Percentiles rank a stretch among this genome's conserved stretches.
These are phyloP conservation scores for Bothriochloa decipiens DNA, from an alignment of 176 grass and related monocot species.

Conservation along the genomic window DNA sequence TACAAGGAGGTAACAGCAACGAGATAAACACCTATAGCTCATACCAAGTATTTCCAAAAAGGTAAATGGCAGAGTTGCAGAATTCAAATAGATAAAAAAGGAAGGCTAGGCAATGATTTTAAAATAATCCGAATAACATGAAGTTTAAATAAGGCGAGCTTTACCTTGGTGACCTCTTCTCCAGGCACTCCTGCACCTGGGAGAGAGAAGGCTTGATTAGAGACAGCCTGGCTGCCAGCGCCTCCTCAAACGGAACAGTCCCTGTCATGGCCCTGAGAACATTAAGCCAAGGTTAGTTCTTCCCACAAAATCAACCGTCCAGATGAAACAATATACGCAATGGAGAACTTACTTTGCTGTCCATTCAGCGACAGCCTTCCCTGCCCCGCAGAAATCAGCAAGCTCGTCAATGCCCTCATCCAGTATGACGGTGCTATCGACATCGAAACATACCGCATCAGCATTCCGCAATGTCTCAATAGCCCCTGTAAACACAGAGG, in stretches of 20 bases:
- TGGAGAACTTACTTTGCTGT: conserved; percentile 58
- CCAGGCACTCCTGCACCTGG: conserved; percentile 67
- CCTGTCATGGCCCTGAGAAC: conserved; percentile 86
- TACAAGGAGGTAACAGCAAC: not conserved
- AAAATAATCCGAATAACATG: conserved; percentile 37
- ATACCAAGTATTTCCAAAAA: not conserved
- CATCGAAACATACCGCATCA: conserved; percentile 85
- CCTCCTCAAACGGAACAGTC: conserved; percentile 86
- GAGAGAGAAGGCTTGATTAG: conserved; percentile 82
- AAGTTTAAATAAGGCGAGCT: not conserved
- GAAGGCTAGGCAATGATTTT: not conserved
- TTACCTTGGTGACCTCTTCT: conserved; percentile 86
- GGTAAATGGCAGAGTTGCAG: not conserved
- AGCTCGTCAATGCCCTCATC: conserved; percentile 95
- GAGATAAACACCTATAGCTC: not conserved
- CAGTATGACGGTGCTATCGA: conserved; percentile 87
- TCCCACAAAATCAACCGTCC: not conserved
- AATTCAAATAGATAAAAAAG: not conserved
- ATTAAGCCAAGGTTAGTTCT: not conserved
- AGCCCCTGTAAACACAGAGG: conserved; percentile 41
- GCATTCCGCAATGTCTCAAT: conserved; percentile 60
- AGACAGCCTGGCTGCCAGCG: conserved; percentile 76
- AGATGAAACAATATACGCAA: not conserved
- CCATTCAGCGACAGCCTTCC: conserved; percentile 88
- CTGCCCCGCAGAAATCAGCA: conserved; percentile 77